A percentile compares a stretch with the other conserved stretches of the same genome.
Evolutionary conservation across 352 stramenopile species (phyloP).

Genomic region (Pythium phragmitis): DNA sequence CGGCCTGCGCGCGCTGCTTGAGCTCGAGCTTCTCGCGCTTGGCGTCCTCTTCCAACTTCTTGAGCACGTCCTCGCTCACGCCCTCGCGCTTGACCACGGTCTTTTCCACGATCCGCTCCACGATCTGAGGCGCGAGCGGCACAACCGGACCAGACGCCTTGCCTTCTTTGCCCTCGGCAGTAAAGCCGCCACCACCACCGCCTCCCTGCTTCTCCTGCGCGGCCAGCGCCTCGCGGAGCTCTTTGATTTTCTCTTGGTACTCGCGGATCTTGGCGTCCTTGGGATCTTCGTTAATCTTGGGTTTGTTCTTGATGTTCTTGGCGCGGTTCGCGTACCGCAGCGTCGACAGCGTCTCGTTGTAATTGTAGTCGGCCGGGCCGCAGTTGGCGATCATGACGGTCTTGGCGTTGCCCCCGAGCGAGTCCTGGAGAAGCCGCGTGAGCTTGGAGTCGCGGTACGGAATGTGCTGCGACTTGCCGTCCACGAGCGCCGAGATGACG

Average conservation of each 20-base stretch:
- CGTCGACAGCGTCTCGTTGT: conserved; percentile 93
- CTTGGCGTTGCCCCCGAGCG: conserved; percentile 96
- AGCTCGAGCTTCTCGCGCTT: conserved; percentile 70
- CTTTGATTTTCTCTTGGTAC: conserved; percentile 94
- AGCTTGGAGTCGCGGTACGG: conserved; percentile 97
- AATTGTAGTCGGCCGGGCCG: conserved; percentile 97
- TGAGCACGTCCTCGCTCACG: conserved; percentile 75
- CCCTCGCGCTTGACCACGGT: conserved; percentile 73
- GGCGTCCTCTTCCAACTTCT: conserved; percentile 75
- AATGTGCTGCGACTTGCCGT: conserved; percentile 85
- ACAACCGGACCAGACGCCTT: background rate
- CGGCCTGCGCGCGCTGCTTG: conserved; percentile 64
- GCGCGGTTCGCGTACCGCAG: conserved; percentile 96
- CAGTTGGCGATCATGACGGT: conserved; percentile 98
- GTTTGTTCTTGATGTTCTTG: conserved; percentile 99
- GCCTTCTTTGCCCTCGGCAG: conserved; percentile 14
- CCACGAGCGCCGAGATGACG: conserved; percentile 85
- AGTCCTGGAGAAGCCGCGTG: conserved; percentile 96
- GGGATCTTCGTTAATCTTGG: conserved; percentile 97
- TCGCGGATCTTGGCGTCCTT: conserved; percentile 97
- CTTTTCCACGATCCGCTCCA: conserved; percentile 73
- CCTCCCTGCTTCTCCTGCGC: conserved; percentile 51
- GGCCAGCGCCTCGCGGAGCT: conserved; percentile 49
- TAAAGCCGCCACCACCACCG: conserved; percentile 16
- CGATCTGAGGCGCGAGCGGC: conserved; percentile 37